A percentile compares a stretch with the other conserved stretches of the same genome.
These are phyloP conservation scores for Ailanthus altissimus DNA, from an alignment of 345 rosid genomes.

Conservation along the genomic window DNA sequence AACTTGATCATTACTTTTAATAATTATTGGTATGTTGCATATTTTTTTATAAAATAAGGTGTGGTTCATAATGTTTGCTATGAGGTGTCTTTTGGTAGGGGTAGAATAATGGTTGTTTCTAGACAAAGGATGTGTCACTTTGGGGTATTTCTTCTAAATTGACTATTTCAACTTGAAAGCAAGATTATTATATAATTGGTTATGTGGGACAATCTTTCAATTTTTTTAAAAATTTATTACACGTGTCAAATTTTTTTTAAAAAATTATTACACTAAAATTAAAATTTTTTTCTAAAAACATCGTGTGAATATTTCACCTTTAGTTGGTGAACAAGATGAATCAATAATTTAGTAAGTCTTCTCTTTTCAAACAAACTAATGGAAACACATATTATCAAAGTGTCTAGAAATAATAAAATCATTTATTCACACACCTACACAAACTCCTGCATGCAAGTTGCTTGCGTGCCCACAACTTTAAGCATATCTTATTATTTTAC, in stretches of 20 bases:
- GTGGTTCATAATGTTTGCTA: not conserved
- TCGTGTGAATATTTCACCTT: too few relatives aligned
- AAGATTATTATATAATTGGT: too few relatives aligned
- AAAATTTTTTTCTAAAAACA: too few relatives aligned
- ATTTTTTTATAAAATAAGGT: not conserved
- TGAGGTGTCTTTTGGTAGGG: not conserved
- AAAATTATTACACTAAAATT: too few relatives aligned
- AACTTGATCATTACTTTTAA: not conserved
- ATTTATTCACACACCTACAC: not conserved
- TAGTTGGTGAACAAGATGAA: too few relatives aligned
- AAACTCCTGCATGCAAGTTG: constrained; percentile 13
- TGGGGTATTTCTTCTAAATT: not conserved
- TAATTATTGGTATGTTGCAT: not conserved
- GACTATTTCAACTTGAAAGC: not conserved
- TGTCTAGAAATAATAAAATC: too few relatives aligned
- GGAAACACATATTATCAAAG: too few relatives aligned
- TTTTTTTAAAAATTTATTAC: too few relatives aligned
- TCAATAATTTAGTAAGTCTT: too few relatives aligned
- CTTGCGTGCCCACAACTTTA: not conserved
- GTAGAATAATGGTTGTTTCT: not conserved
- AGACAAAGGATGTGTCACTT: not conserved
- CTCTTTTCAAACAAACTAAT: too few relatives aligned
- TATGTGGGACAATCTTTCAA: too few relatives aligned
- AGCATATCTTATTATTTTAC: not conserved
- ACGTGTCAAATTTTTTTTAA: too few relatives aligned